These are phyloP conservation scores for Calonectria honghensis DNA, from an alignment of 2,329 filamentous ascomycete genomes.

Conservation along the genomic window DNA sequence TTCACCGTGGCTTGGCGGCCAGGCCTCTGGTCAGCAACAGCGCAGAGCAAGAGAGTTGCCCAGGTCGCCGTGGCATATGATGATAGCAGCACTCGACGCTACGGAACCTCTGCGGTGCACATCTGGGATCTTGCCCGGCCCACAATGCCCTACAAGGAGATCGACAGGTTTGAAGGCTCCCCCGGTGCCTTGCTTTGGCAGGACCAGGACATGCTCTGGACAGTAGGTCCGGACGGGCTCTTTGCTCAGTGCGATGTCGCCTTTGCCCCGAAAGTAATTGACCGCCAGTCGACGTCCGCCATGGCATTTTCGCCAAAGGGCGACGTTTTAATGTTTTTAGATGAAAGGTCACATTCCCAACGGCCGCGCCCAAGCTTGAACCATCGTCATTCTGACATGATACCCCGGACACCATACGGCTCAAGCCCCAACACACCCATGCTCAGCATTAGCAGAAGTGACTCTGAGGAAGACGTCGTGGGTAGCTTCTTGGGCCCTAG, in stretches of 20 bases:
- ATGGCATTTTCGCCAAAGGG: slow-evolving; percentile 77
- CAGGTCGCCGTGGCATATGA: slow-evolving; percentile 79
- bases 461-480: slow-evolving; percentile 79
- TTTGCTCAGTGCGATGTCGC: slow-evolving; percentile 80
- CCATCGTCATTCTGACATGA: slow-evolving; percentile 59
- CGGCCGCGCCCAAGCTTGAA: slow-evolving; percentile 64
- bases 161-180: slow-evolving; percentile 75
- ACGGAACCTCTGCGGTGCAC: slow-evolving; percentile 76
- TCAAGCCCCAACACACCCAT: slow-evolving; percentile 70
- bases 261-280: slow-evolving; percentile 77
- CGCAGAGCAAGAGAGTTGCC: slow-evolving; percentile 75
- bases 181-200: slow-evolving; percentile 78
- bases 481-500: slow-evolving; percentile 75
- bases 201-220: slow-evolving; percentile 80
- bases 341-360: slow-evolving; percentile 70
- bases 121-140: slow-evolving; percentile 82
- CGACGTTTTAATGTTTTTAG: slow-evolving; percentile 77
- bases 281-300: slow-evolving; percentile 76
- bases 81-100: slow-evolving; percentile 71
- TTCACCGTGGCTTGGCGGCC: slow-evolving; percentile 78
- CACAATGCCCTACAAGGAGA: slow-evolving; percentile 79
- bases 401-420: slow-evolving; percentile 65
- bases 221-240: slow-evolving; percentile 76
- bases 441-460: slow-evolving; percentile 75
- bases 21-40: slow-evolving; percentile 78